These are phyloP conservation scores for Manihot esculenta DNA, from an alignment of 441 rosid species.

Conservation along the genomic window DNA sequence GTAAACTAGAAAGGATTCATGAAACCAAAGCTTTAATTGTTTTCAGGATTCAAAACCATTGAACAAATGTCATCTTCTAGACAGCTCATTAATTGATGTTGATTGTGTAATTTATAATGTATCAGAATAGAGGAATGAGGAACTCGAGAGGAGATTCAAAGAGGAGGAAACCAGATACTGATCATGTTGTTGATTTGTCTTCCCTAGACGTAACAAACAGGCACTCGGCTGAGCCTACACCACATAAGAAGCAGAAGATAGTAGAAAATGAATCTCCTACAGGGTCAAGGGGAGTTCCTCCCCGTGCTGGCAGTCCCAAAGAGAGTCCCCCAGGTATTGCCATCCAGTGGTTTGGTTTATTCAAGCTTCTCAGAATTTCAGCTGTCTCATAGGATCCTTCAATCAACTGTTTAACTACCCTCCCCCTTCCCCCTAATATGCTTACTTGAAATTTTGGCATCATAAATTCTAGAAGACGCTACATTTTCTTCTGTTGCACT, in stretches of 20 bases:
- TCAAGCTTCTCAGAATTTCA: not conserved
- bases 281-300: constrained; percentile 22
- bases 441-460: not conserved
- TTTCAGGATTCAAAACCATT: not conserved
- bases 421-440: too few relatives aligned
- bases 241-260: constrained; percentile 31
- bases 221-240: constrained; percentile 19
- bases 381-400: not conserved
- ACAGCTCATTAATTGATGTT: not conserved
- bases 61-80: not conserved
- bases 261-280: constrained; percentile 25
- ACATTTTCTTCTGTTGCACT: not conserved
- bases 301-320: constrained; percentile 16
- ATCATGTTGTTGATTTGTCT: constrained; percentile 17
- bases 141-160: constrained; percentile 32
- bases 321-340: constrained; percentile 35
- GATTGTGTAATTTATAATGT: constrained; percentile 14
- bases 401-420: not conserved
- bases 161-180: constrained; percentile 37
- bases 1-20: not conserved
- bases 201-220: constrained; percentile 15
- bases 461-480: not conserved
- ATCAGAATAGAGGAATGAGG: constrained; percentile 58
- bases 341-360: not conserved
- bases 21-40: not conserved